Evolutionary conservation across 495 filamentous ascomycete genomes (phyloP), one percentile per base, ranked within the genome.

Genomic region (Penicillium flavigenum): DNA sequence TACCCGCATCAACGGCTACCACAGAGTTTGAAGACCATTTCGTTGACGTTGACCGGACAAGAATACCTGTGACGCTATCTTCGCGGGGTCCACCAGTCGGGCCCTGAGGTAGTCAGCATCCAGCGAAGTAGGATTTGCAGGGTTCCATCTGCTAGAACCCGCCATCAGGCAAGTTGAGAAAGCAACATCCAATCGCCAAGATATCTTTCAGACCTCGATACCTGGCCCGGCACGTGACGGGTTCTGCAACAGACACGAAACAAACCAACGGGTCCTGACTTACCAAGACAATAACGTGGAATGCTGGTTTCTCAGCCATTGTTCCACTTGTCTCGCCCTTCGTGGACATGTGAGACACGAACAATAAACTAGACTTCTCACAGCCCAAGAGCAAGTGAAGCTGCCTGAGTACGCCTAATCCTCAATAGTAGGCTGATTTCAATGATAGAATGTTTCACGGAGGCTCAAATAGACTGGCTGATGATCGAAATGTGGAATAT

Each of bases 1-100:
- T 89, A 47, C 94, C 94, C 22, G 91, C 94, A 76, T 98, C 94
- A 43, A 98, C 88, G 29, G 91, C 93, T 7, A 97, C 74, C 11
- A 96, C 65, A 0, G 92, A 96, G 31, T 87, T 86, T 63, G 83
- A 87, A 22, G 80, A 66, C 94, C 94, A 98, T 41, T 80, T 78
- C 32, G 85, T 83, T n/a, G 85, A 77, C 8, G 85, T 80, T 2
- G 92, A 92, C 46, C 93, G 88, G 42, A 97, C 88, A 2, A 98
- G 83, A 36, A 97, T 81, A 10, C 91, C 91, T 4, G 94, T 97
- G 4, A 92, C 87, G 63, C 90, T 89, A 64, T 91, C 86, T 76
- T 98, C 94, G 61, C 82, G 82, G 10, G 94, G 94, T 29, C 94
- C 94, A 62, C 94, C 94, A 50, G 90, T 91, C 29, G 90, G 85